Conservation (phyloP, 2,329 filamentous ascomycete genomes). For the Cercospora berteroae region DNA sequence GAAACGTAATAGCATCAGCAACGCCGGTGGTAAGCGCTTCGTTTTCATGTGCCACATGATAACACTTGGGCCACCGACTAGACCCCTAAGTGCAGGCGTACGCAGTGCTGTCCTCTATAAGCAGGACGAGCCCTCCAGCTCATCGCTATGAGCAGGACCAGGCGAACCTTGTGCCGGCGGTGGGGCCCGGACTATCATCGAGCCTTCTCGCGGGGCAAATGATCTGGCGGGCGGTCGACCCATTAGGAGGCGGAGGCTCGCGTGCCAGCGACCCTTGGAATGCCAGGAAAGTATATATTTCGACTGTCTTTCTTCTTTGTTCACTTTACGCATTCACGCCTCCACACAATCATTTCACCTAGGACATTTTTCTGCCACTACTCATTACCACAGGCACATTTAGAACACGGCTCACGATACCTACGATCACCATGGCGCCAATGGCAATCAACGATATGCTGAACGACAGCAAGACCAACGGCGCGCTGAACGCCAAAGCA, state of each 20-base stretch:
- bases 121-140: slow-evolving; percentile 4
- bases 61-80: neutral
- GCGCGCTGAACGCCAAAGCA: slow-evolving; percentile 43
- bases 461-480: slow-evolving; percentile 30
- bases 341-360: neutral
- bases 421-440: slow-evolving; percentile 36
- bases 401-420: slow-evolving; percentile 32
- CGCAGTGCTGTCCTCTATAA: slow-evolving; percentile 5
- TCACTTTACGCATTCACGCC: neutral
- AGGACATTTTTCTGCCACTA: neutral
- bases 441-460: slow-evolving; percentile 34
- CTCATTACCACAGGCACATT: slow-evolving; percentile 31
- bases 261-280: slow-evolving; percentile 6
- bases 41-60: slow-evolving; percentile 10
- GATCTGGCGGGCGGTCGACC: neutral
- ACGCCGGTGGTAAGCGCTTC: slow-evolving; percentile 10
- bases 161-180: slow-evolving; percentile 8
- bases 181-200: slow-evolving; percentile 4
- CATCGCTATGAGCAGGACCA: slow-evolving; percentile 13
- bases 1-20: slow-evolving; percentile 14
- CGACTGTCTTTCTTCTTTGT: neutral
- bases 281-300: slow-evolving; percentile 13
- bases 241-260: neutral
- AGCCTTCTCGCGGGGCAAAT: slow-evolving; percentile 1
- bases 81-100: slow-evolving; percentile 11